Percentiles rank a stretch among this genome's conserved stretches.
Conservation (phyloP, 2,329 filamentous ascomycete species). For the Neopestalotiopsis sp. region DNA sequence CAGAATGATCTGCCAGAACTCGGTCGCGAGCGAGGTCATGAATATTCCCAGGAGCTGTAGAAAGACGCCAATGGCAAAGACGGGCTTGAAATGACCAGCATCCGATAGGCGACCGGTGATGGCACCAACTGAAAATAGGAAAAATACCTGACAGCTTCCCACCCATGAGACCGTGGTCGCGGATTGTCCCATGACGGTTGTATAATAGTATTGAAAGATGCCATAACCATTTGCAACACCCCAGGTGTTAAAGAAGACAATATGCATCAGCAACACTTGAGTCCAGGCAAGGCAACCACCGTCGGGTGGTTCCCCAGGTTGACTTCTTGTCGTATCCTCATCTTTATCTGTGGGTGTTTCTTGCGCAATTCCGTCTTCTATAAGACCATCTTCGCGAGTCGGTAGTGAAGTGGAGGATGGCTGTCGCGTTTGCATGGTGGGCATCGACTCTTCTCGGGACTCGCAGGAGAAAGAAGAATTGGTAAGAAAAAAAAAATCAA, state of each 20-base stretch:
- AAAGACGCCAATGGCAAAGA: conserved; percentile 50
- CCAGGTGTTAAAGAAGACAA: conserved; percentile 55
- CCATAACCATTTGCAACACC: conserved; percentile 49
- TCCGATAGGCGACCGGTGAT: conserved; percentile 58
- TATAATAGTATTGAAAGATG: conserved; percentile 58
- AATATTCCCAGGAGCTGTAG: conserved; percentile 56
- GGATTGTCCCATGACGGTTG: conserved; percentile 35
- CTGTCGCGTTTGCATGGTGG: not conserved
- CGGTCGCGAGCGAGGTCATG: conserved; percentile 54
- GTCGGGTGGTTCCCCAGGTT: conserved; percentile 17
- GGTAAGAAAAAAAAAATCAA: too few relatives aligned
- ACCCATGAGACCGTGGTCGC: conserved; percentile 59
- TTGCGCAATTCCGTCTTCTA: not conserved
- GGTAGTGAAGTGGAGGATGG: not conserved
- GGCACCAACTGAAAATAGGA: conserved; percentile 55
- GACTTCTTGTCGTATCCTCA: not conserved
- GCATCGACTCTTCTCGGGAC: not conserved
- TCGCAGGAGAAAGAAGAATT: not conserved
- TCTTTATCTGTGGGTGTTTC: not conserved
- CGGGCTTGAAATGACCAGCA: conserved; percentile 50
- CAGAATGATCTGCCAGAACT: conserved; percentile 58
- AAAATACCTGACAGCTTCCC: conserved; percentile 55
- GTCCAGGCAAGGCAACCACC: conserved; percentile 45
- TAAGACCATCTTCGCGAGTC: not conserved
- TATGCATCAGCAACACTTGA: conserved; percentile 49